Base-by-base conservation (phyloP, 2,329 filamentous ascomycete genomes). In the Chaetoscypha palmicola region DNA sequence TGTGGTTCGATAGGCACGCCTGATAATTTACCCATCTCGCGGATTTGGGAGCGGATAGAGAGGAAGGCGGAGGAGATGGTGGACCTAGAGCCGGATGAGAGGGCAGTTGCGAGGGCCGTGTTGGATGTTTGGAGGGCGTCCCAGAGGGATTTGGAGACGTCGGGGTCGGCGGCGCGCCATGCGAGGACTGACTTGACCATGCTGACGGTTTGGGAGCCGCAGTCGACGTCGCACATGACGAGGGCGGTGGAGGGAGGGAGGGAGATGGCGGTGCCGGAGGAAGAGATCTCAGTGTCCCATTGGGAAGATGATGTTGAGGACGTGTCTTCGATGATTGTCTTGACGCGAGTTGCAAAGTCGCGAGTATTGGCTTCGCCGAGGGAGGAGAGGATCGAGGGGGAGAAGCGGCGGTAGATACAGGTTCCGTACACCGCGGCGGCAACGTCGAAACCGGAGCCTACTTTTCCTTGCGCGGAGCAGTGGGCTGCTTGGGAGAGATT, bases 181-280 rank as follows among this genome's bases (percentile, higher is more conserved):
- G 76, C 75, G 2, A 97, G 72, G 11, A 98, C 86, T 61, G 86
- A 78, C 68, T 91, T 94, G 28, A 96, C 92, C 92, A 98, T 97
- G 11, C 88, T 78, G 0, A 94, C 90, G 5, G 91, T 97, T 68
- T 94, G 79, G 38, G 83, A 91, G 23, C 92, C 92, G 61, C 90
- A 95, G 62, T 94, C 87, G 5, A 98, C 92, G 61, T 98, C 92
- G 60, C 89, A 95, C 83, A 98, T 92, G 48, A 94, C 77, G 53
- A 97, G 71, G 19, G 83, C 76, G 54, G 94, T 68, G 1, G 86
- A 87, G 1, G 64, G 58, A 0, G 91, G 90, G 46, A 97, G 72
- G 48, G 72, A 74, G 41, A 91, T 79, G 12, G 72, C 76, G 4
- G 81, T 78, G n/a, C n/a, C n/a, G n/a, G n/a, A n/a, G 57, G 87